phyloP scores from a whole-genome alignment of 225 moss, liverwort and hornwort species.

The Ulota crispa region DNA sequence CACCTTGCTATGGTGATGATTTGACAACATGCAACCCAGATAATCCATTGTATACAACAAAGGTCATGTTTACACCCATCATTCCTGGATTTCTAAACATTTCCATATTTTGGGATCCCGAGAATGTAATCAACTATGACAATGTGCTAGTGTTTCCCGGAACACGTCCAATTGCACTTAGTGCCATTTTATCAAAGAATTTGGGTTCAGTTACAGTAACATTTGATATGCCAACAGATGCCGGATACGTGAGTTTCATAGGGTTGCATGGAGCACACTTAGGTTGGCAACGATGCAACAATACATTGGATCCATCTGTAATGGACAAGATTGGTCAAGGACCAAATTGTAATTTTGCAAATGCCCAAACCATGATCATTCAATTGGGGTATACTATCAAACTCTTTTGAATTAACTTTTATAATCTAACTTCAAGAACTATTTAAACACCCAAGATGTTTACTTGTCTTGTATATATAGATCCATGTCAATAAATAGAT shows the following conservation, averaged over 20 bases:
- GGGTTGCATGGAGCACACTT: slow-evolving; percentile 26
- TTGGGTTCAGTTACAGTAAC: slow-evolving; percentile 34
- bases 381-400: slow-evolving; percentile 33
- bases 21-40: not conserved
- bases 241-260: slow-evolving; percentile 28
- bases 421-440: not conserved
- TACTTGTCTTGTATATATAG: not conserved
- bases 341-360: slow-evolving; percentile 43
- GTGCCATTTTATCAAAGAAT: slow-evolving; percentile 40
- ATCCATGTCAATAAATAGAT: not conserved
- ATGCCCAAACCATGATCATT: slow-evolving; percentile 46
- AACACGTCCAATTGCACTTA: slow-evolving; percentile 36
- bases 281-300: slow-evolving; percentile 47
- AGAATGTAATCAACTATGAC: slow-evolving; percentile 17
- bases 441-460: not conserved
- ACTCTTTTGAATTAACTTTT: not conserved
- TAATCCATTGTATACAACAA: slow-evolving; percentile 16
- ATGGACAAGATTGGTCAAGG: slow-evolving; percentile 47
- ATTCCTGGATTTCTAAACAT: slow-evolving; percentile 44
- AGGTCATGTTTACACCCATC: slow-evolving; percentile 37
- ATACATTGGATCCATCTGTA: slow-evolving; percentile 32
- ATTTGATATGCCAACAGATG: slow-evolving; percentile 43
- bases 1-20: slow-evolving; percentile 23
- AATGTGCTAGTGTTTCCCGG: slow-evolving; percentile 26
- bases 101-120: slow-evolving; percentile 50